Evolutionary conservation across 2,329 filamentous ascomycete species (phyloP).

Genomic region (Colletotrichum ledebouriae): DNA sequence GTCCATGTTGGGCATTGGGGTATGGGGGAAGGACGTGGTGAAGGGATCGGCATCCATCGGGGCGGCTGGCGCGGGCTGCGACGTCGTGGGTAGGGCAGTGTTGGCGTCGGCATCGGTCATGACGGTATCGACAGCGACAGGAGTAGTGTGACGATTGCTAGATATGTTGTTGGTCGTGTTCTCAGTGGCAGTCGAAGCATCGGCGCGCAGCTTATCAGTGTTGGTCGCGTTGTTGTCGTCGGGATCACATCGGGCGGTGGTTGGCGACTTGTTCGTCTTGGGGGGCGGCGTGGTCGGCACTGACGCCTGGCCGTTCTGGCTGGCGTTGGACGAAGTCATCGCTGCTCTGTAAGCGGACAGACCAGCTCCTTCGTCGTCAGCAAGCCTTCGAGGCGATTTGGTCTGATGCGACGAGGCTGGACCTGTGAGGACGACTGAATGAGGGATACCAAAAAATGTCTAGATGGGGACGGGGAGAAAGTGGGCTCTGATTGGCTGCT

Average conservation of each 20-base stretch:
- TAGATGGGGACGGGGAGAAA: constrained; percentile 39
- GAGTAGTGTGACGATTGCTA: constrained; percentile 11
- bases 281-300: constrained; percentile 44
- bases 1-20: constrained; percentile 51
- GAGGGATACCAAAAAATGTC: constrained; percentile 42
- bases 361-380: constrained; percentile 65
- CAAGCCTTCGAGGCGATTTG: constrained; percentile 41
- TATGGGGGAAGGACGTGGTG: constrained; percentile 52
- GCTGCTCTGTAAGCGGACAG: constrained; percentile 63
- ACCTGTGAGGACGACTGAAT: constrained; percentile 38
- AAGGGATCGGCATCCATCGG: constrained; percentile 47
- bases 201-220: constrained; percentile 42
- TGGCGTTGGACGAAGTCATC: constrained; percentile 72
- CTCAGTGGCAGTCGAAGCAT: constrained; percentile 25
- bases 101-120: constrained; percentile 40
- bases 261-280: constrained; percentile 31
- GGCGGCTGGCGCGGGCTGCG: constrained; percentile 39
- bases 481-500: constrained; percentile 39
- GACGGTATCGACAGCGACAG: constrained; percentile 29
- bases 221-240: constrained; percentile 40
- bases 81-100: constrained; percentile 44
- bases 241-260: constrained; percentile 27
- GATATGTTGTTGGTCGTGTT: constrained; percentile 22
- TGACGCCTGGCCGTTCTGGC: constrained; percentile 50
- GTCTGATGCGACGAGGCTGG: constrained; percentile 41